Conservation (phyloP, 1,284 basidiomycete species). For the Naganishia sp. region DNA sequence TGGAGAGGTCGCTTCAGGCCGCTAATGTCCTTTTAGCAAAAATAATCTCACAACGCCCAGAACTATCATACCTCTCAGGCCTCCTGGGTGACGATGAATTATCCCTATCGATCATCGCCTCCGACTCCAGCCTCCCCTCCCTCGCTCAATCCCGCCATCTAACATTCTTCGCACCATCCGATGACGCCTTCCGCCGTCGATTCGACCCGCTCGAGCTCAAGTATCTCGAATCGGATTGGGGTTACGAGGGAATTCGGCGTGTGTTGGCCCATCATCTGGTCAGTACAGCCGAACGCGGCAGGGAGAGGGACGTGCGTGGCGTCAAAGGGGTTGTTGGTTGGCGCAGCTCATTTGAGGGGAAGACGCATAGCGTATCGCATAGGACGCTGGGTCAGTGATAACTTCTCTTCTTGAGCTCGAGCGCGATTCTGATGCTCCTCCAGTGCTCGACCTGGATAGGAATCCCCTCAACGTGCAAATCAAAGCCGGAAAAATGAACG, state of each 20-base stretch:
- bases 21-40: constrained; percentile 55
- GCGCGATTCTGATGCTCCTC: neutral
- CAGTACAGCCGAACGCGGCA: constrained; percentile 27
- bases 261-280: constrained; percentile 78
- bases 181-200: constrained; percentile 73
- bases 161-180: constrained; percentile 85
- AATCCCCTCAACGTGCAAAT: constrained; percentile 61
- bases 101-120: neutral
- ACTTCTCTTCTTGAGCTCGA: neutral
- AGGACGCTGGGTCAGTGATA: constrained; percentile 3
- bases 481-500: constrained; percentile 59
- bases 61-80: constrained; percentile 66
- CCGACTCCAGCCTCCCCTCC: constrained; percentile 23
- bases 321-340: constrained; percentile 42
- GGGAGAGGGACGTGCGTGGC: neutral
- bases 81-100: constrained; percentile 35
- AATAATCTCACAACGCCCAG: constrained; percentile 62
- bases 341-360: constrained; percentile 26
- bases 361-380: neutral
- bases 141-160: constrained; percentile 58
- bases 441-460: constrained; percentile 20
- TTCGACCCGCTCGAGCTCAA: constrained; percentile 67
- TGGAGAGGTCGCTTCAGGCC: no score
- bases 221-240: constrained; percentile 83
- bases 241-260: constrained; percentile 71